Evolutionary conservation across 78 protist genomes (phyloP).

Genomic region (slime mould (Dictyostelium discoideum)): dicty_2.7 NC_007090.3:5114501-5115000

Average conservation of each 20-base stretch:
- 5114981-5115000: not conserved
- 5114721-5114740: not conserved
- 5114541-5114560: not conserved
- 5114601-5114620: not conserved
- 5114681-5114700: not conserved
- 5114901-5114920: not conserved
- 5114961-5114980: not conserved
- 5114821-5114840: not conserved
- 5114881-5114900: not conserved
- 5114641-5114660: not conserved
- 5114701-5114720: not conserved
- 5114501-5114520: not conserved
- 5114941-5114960: not conserved
- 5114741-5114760: not conserved
- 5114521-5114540: not conserved
- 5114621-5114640: not conserved
- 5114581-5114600: not conserved
- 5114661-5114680: not conserved
- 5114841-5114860: not conserved
- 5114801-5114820: not conserved
- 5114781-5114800: not conserved
- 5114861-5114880: not conserved
- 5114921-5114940: not conserved
- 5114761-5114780: not conserved
- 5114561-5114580: conserved; percentile 6